phyloP scores from a whole-genome alignment of 2,329 filamentous ascomycete genomes.

The Pestalotiopsis sp. region DNA sequence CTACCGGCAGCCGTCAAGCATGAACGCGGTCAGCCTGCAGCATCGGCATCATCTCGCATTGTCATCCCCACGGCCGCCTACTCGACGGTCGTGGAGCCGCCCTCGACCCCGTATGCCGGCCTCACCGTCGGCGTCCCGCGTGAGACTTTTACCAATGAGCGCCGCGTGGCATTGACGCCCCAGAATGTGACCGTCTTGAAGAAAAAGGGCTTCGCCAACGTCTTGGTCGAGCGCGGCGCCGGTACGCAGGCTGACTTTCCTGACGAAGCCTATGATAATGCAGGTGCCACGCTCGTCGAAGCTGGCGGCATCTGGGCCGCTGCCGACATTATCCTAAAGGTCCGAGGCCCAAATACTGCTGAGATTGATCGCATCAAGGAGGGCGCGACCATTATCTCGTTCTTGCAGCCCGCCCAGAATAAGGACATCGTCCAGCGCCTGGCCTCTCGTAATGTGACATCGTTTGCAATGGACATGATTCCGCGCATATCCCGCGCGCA shows the following conservation, averaged over 20 bases:
- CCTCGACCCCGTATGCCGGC: slow-evolving; percentile 64
- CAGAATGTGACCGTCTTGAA: slow-evolving; percentile 79
- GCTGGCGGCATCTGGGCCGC: slow-evolving; percentile 68
- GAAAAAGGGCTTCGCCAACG: slow-evolving; percentile 79
- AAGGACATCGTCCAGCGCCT: slow-evolving; percentile 72
- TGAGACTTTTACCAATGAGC: slow-evolving; percentile 77
- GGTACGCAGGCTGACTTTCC: slow-evolving; percentile 75
- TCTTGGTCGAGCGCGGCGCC: slow-evolving; percentile 80
- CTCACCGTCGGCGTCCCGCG: slow-evolving; percentile 78
- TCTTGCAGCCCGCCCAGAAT: slow-evolving; percentile 82
- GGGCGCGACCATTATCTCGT: slow-evolving; percentile 76
- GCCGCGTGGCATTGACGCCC: slow-evolving; percentile 81
- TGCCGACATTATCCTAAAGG: slow-evolving; percentile 81
- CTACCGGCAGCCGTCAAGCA: slow-evolving; percentile 26
- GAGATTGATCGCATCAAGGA: slow-evolving; percentile 70
- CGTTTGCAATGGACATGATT: slow-evolving; percentile 92
- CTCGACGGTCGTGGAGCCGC: slow-evolving; percentile 34
- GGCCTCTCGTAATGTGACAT: slow-evolving; percentile 68
- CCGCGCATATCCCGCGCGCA: slow-evolving; percentile 87
- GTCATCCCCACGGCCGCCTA: slow-evolving; percentile 28
- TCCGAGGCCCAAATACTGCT: slow-evolving; percentile 69
- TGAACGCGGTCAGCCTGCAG: slow-evolving; percentile 18
- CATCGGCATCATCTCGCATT: slow-evolving; percentile 13
- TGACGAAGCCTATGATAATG: slow-evolving; percentile 74
- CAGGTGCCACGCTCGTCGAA: slow-evolving; percentile 77